Evolutionary conservation across 306 rosid species (phyloP), one percentile per base, ranked within the genome.

Genomic region (Glycine latifolia): DNA sequence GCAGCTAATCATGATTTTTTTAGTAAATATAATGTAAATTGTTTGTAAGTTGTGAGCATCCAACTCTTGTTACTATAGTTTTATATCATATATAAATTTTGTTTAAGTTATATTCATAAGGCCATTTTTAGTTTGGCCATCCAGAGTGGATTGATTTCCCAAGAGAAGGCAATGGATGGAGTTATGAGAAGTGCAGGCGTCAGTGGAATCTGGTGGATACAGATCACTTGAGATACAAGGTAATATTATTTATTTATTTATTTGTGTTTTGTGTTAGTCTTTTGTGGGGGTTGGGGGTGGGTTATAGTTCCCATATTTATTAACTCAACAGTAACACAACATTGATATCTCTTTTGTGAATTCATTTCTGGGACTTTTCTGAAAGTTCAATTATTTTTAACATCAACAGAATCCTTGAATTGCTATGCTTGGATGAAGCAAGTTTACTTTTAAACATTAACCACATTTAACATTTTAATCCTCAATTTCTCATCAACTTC

Each of bases 141-240:
- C 99, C 99, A 14, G 99, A 95, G 78, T 95, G 99, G 99, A 88
- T 95, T 47, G 99, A 95, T 87, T 95, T 95, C 85, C 99, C 99
- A 72, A 91, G 99, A 93, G 99, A 95, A 82, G 99, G 97, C 85
- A 95, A 95, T 85, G 97, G 58, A 47, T 95, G 99, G 99, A 95
- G 97, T 80, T 95, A 95, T 81, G 97, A 95, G 63, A 93, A 87
- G 86, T 95, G 99, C 87, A 87, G 95, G 83, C 97, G 99, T 73
- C 97, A 95, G 70, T 95, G 99, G 99, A 79, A 91, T 87, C 87
- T 95, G 87, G 87, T 85, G 74, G 97, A 95, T 65, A 79, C 97
- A 48, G 93, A 93, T 54, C 97, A 95, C 85, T 79, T 95, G 88
- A 89, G 97, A 90, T 95, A 93, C 81, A 89, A 89, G 97, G 99